Evolutionary conservation across 371 early-diverging fungal species (phyloP).

Genomic region (Mortierella sp.): DNA sequence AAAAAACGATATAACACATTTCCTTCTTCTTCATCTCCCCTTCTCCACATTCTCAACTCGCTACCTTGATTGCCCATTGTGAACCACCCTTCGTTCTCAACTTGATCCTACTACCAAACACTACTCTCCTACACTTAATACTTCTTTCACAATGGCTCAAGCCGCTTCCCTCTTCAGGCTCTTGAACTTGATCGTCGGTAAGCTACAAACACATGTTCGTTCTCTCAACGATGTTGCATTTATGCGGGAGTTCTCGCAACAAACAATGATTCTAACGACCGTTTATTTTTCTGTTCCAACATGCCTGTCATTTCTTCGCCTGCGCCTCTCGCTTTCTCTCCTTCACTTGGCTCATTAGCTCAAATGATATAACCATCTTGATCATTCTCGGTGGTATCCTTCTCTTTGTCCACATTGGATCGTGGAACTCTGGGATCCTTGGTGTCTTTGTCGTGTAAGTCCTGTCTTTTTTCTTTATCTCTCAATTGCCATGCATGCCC

Average conservation of each 20-base stretch:
- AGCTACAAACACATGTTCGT: neutral
- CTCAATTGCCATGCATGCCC: no score
- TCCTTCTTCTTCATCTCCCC: neutral
- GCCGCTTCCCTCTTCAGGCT: slow-evolving; percentile 51
- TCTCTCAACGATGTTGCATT: neutral
- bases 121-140: neutral
- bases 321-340: neutral
- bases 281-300: neutral
- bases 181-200: slow-evolving; percentile 48
- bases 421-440: slow-evolving; percentile 51
- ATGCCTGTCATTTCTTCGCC: neutral
- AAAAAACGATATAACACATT: neutral
- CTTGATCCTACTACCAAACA: neutral
- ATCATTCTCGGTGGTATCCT: slow-evolving; percentile 44
- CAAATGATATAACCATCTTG: slow-evolving; percentile 20
- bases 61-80: neutral
- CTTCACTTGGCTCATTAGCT: neutral
- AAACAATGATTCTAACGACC: neutral
- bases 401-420: slow-evolving; percentile 35
- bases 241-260: neutral
- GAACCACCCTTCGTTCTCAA: neutral
- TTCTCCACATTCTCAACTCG: neutral
- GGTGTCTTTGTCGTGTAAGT: slow-evolving; percentile 40
- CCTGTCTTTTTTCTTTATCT: neutral
- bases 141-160: slow-evolving; percentile 35